A percentile compares a stretch with the other conserved stretches of the same genome.
phyloP scores from a whole-genome alignment of 1,139 yeast species.

The Arxiozyma bovina region DNA sequence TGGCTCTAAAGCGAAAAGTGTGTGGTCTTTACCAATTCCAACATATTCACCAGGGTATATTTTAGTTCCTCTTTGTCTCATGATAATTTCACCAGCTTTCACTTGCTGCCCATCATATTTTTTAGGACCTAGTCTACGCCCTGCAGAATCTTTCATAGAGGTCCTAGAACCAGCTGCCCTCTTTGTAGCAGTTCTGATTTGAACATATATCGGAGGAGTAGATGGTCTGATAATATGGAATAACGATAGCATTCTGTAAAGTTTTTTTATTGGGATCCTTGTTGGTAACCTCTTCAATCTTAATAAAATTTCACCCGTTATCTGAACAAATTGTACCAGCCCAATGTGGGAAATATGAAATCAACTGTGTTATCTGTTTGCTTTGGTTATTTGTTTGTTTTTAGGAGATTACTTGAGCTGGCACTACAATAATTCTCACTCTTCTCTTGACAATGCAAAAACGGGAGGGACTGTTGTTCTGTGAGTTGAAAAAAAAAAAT shows the following conservation, averaged over 20 bases:
- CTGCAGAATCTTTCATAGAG: conserved; percentile 89
- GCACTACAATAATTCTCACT: not conserved
- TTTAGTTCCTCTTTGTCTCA: conserved; percentile 95
- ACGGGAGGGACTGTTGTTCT: not conserved
- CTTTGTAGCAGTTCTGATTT: conserved; percentile 85
- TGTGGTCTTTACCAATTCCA: conserved; percentile 88
- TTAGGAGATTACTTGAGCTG: too few species aligned
- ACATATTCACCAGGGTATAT: conserved; percentile 92
- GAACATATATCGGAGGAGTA: conserved; percentile 27
- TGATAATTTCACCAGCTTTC: conserved; percentile 76
- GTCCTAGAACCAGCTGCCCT: conserved; percentile 91
- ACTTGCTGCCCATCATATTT: conserved; percentile 58
- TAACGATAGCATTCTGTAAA: not conserved
- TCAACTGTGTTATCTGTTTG: not conserved
- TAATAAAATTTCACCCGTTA: not conserved
- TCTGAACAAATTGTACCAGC: not conserved
- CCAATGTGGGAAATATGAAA: not conserved
- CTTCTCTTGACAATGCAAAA: not conserved
- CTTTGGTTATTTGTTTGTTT: too few species aligned
- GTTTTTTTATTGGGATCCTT: not conserved
- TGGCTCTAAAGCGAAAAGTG: conserved; percentile 83
- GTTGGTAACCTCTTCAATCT: not conserved
- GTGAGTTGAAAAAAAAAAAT: not conserved
- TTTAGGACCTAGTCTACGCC: conserved; percentile 89
- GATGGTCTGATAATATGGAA: not conserved